Conservation (phyloP, 2,329 filamentous ascomycete genomes). For the Aureobasidium mangrovei region DNA sequence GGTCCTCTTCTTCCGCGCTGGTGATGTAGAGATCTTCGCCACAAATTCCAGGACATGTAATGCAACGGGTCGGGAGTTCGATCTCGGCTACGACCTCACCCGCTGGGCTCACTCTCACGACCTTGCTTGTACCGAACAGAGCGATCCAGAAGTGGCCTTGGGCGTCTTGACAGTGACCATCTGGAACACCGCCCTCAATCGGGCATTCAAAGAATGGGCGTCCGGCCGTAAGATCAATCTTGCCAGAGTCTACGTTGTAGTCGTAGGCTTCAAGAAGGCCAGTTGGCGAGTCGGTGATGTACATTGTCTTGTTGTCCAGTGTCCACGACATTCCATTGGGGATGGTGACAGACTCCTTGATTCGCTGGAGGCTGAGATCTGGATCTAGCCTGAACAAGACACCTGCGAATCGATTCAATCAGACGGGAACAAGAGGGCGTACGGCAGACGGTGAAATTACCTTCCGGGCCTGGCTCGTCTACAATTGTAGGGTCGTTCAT, state of each 20-base stretch:
- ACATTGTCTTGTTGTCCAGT: conserved; percentile 61
- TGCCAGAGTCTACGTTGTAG: conserved; percentile 56
- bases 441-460: neutral
- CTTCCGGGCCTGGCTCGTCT: conserved; percentile 14
- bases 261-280: conserved; percentile 65
- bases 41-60: conserved; percentile 74
- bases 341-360: conserved; percentile 55
- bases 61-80: conserved; percentile 64
- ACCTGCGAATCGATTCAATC: conserved; percentile 40
- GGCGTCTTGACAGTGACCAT: conserved; percentile 76
- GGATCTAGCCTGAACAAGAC: conserved; percentile 64
- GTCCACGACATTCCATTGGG: conserved; percentile 84
- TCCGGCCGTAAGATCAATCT: conserved; percentile 56
- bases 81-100: conserved; percentile 69
- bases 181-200: conserved; percentile 56
- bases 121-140: conserved; percentile 67
- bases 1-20: conserved; percentile 60
- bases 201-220: conserved; percentile 65
- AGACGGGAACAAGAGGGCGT: neutral
- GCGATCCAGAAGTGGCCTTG: conserved; percentile 86
- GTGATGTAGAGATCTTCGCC: conserved; percentile 71
- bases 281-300: conserved; percentile 70
- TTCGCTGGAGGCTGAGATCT: conserved; percentile 49
- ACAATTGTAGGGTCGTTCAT: conserved; percentile 67
- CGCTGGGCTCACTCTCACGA: conserved; percentile 62